phyloP scores from a whole-genome alignment of 2,329 filamentous ascomycete species.

The Ascocoryne sarcoides region DNA sequence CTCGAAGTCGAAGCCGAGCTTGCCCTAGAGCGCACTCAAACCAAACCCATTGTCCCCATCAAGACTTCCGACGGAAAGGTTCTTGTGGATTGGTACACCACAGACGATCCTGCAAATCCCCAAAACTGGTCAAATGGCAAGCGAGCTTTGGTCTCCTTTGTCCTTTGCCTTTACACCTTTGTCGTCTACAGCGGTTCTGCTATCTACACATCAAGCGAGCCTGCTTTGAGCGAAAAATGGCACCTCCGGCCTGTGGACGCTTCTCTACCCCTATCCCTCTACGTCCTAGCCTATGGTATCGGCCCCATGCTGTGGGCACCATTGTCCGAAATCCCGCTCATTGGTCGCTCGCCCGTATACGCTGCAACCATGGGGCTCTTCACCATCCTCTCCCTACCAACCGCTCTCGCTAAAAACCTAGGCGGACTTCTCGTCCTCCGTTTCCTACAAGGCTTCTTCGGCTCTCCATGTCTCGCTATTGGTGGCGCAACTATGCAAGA shows the following conservation, averaged over 20 bases:
- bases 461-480: conserved; percentile 55
- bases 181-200: conserved; percentile 45
- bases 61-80: conserved; percentile 37
- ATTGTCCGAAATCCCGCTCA: conserved; percentile 54
- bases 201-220: conserved; percentile 39
- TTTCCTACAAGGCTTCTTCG: conserved; percentile 59
- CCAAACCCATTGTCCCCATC: conserved; percentile 38
- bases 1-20: conserved; percentile 32
- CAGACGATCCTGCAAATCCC: conserved; percentile 46
- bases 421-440: conserved; percentile 54
- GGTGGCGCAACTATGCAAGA: conserved; percentile 44
- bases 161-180: conserved; percentile 50
- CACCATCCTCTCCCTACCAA: conserved; percentile 56
- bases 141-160: conserved; percentile 33
- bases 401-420: conserved; percentile 54
- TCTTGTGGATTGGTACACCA: conserved; percentile 46
- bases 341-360: conserved; percentile 62
- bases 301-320: conserved; percentile 60
- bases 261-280: conserved; percentile 51
- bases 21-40: conserved; percentile 31
- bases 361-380: conserved; percentile 60
- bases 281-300: conserved; percentile 54
- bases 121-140: conserved; percentile 43
- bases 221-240: conserved; percentile 44
- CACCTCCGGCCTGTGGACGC: conserved; percentile 42